Conservation (phyloP, 1,284 basidiomycete species). For the Gymnopus androsaceus region DNA sequence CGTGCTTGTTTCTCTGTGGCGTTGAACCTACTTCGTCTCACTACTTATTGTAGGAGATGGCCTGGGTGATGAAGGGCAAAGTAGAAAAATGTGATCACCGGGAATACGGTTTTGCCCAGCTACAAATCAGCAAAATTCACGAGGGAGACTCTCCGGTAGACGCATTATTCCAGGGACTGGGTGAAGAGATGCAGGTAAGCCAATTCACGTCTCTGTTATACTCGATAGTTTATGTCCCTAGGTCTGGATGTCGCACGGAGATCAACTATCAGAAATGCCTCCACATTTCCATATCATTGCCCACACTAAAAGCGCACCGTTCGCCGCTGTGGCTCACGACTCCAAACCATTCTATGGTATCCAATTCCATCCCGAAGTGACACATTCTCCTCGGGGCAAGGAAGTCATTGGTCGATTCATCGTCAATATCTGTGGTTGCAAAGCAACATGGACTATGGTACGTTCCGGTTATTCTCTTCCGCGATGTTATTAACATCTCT, state of each 20-base stretch:
- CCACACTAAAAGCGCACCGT: conserved; percentile 86
- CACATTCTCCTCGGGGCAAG: conserved; percentile 89
- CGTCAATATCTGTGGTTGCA: conserved; percentile 82
- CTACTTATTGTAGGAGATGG: conserved; percentile 73
- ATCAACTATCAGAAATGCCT: conserved; percentile 86
- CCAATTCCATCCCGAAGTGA: conserved; percentile 99
- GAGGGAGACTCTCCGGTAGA: conserved; percentile 60
- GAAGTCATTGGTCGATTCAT: conserved; percentile 92
- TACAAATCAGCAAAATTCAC: conserved; percentile 76
- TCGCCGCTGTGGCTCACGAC: conserved; percentile 91
- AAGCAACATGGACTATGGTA: conserved; percentile 94
- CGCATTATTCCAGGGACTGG: conserved; percentile 79
- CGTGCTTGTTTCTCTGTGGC: conserved; percentile 21
- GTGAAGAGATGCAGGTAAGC: conserved; percentile 79
- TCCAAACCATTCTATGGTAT: conserved; percentile 93
- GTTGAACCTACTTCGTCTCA: neutral
- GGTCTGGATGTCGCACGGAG: conserved; percentile 99
- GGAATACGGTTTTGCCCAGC: conserved; percentile 92
- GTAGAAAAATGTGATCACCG: conserved; percentile 90
- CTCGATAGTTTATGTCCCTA: conserved; percentile 30
- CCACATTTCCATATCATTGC: conserved; percentile 89
- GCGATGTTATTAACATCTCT: conserved; percentile 1
- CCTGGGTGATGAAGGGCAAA: conserved; percentile 85
- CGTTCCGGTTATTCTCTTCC: conserved; percentile 5
- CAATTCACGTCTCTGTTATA: neutral